These are phyloP conservation scores for Penicillium bovifimosum DNA, from an alignment of 495 filamentous ascomycete genomes.

Conservation along the genomic window DNA sequence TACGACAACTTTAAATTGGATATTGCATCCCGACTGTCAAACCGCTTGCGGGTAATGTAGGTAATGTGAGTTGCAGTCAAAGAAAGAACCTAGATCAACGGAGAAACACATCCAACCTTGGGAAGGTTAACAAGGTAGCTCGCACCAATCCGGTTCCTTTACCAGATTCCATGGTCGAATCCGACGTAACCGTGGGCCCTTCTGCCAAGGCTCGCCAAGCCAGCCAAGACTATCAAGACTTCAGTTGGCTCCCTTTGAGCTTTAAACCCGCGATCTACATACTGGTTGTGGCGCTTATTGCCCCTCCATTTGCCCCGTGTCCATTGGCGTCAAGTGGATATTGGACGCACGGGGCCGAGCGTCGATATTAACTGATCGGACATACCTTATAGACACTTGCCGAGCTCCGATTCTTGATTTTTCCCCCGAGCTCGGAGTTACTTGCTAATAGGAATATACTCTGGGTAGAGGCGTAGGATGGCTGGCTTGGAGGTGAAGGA, in stretches of 20 bases:
- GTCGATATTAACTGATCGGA: constrained; percentile 7
- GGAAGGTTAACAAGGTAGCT: no score
- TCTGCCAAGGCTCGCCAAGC: constrained; percentile 19
- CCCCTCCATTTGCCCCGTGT: background rate
- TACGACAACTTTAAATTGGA: constrained; percentile 25
- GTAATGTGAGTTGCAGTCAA: no score
- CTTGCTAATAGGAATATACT: background rate
- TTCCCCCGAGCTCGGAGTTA: background rate
- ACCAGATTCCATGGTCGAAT: background rate
- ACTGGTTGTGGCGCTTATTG: constrained; percentile 8
- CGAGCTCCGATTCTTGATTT: background rate
- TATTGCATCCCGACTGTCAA: background rate
- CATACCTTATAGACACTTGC: background rate
- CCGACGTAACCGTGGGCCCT: background rate
- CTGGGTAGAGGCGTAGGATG: no score
- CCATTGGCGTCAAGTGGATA: background rate
- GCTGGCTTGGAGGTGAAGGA: constrained; percentile 3
- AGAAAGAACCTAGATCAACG: no score
- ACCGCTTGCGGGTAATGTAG: background rate
- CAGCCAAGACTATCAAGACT: constrained; percentile 19
- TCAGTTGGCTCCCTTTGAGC: background rate
- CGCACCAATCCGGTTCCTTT: background rate
- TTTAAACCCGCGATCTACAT: constrained; percentile 5
- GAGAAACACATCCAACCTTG: no score
- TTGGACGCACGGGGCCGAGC: background rate